Base-by-base conservation (phyloP, 2,329 filamentous ascomycete species). In the Teratosphaeria gauchensis region DNA sequence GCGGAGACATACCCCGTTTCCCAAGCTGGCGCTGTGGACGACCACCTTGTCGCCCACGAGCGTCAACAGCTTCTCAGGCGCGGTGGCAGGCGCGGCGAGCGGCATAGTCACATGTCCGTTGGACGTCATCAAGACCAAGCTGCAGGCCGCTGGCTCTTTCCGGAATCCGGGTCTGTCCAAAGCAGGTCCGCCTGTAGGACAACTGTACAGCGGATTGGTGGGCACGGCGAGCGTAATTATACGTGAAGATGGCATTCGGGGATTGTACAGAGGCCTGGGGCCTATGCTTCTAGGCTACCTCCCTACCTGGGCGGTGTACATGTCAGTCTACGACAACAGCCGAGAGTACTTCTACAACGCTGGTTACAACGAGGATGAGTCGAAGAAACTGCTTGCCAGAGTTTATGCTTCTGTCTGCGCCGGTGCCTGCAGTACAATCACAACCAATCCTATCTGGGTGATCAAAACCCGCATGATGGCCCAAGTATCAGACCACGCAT, bases 401-500 rank as follows among this genome's bases (percentile, higher is more conserved):
- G 87, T 94, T 64, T 92, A 89, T 78, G 94, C 94, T 24, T 96
- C 94, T 9, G 84, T 99, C 61, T 83, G 91, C 58, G 94, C 92
- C 28, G 94, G 94, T 56, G 91, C 86, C 61, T 96, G 89, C 76
- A 96, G 92, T 65, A 99, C 94, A 3, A 82, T 97, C 63, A 88
- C 87, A 62, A 99, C 94, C 28, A 99, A 97, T 73, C 94, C 94
- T 0, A 99, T 99, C 61, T 99, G 94, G 94, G 94, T 99, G 42
- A 96, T 99, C 77, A 99, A 99, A 76, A 99, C 94, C 54, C 83
- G 94, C 65, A 83, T 99, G 66, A 97, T 97, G 94, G 96, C 94
- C 42, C 94, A 97, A 77, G 88, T 85, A 24, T 85, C 83, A 64
- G 73, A 78, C 42, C 79, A 77, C 61, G 78, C 82, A 63, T 80